Conservation (phyloP, 179 eudicot genomes). For the Corrigiola litoralis region DNA sequence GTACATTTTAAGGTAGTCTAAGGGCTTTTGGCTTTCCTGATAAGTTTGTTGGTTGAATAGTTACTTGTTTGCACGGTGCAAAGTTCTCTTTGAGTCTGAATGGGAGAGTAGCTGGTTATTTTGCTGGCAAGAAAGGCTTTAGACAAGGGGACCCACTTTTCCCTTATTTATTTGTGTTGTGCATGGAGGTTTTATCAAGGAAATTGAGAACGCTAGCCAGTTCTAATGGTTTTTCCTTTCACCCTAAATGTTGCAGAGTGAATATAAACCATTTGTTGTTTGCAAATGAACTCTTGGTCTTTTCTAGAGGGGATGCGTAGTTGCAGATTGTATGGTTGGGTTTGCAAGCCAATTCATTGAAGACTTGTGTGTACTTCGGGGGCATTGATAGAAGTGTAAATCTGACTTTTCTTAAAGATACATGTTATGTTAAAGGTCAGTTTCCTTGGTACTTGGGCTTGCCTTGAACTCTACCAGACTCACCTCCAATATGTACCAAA, state of each 20-base stretch:
- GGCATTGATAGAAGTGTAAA: too few species aligned
- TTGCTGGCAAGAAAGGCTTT: neutral
- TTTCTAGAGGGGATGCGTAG: neutral
- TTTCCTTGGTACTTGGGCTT: too few species aligned
- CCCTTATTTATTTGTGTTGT: neutral
- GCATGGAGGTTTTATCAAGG: neutral
- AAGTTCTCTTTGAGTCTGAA: neutral
- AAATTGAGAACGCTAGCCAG: neutral
- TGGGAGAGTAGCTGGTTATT: neutral
- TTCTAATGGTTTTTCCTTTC: neutral
- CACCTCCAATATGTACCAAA: too few species aligned
- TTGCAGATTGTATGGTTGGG: too few species aligned
- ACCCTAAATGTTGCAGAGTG: neutral
- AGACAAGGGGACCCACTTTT: neutral
- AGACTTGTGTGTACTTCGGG: too few species aligned
- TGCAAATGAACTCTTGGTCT: neutral
- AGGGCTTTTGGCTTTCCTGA: neutral
- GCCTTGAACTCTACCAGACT: too few species aligned
- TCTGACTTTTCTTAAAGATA: too few species aligned
- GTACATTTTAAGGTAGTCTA: too few species aligned
- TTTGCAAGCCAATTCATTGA: too few species aligned
- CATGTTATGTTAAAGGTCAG: too few species aligned
- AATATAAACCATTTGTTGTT: neutral
- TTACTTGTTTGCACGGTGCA: neutral
- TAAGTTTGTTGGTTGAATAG: neutral